A percentile compares a stretch with the other conserved stretches of the same genome.
Evolutionary conservation across 1,284 basidiomycete species (phyloP).

Genomic region (Ustilago vetiveriae): DNA sequence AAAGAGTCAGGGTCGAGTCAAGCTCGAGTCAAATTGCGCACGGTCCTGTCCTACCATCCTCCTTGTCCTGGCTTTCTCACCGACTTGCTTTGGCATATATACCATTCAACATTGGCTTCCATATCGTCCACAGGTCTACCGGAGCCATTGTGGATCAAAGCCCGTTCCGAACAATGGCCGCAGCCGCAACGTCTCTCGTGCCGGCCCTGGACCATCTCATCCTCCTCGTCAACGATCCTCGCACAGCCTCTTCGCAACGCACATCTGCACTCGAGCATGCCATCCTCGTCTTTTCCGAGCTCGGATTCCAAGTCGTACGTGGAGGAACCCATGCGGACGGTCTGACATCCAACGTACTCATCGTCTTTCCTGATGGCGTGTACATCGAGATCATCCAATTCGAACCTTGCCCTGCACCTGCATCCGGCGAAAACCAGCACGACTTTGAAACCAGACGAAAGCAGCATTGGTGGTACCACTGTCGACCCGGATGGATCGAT

Average conservation of each 20-base stretch:
- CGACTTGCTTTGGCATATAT: too few relatives aligned
- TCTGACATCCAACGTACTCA: slow-evolving; percentile 52
- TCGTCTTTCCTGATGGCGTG: slow-evolving; percentile 51
- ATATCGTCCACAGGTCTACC: too few relatives aligned
- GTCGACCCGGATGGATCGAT: slow-evolving; percentile 52
- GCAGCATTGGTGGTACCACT: slow-evolving; percentile 51
- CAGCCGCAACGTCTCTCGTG: slow-evolving; percentile 6
- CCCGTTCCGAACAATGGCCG: slow-evolving; percentile 11
- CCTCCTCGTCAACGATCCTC: slow-evolving; percentile 36
- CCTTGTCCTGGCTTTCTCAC: neutral
- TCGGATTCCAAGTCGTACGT: slow-evolving; percentile 50
- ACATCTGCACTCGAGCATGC: slow-evolving; percentile 28
- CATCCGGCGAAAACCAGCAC: slow-evolving; percentile 23
- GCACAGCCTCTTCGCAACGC: slow-evolving; percentile 15
- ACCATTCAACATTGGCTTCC: too few relatives aligned
- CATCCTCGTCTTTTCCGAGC: slow-evolving; percentile 33
- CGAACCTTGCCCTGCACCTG: slow-evolving; percentile 10
- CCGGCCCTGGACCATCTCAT: slow-evolving; percentile 57
- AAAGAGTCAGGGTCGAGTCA: slow-evolving; percentile 5
- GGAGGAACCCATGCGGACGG: slow-evolving; percentile 51
- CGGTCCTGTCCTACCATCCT: neutral
- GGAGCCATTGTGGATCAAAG: too few relatives aligned
- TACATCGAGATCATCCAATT: slow-evolving; percentile 58
- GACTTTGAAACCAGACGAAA: slow-evolving; percentile 31
- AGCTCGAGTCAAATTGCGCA: slow-evolving; percentile 4